A percentile compares a stretch with the other conserved stretches of the same genome.
phyloP scores from a whole-genome alignment of 2,329 filamentous ascomycete species.

The Fusarium armeniacum region DNA sequence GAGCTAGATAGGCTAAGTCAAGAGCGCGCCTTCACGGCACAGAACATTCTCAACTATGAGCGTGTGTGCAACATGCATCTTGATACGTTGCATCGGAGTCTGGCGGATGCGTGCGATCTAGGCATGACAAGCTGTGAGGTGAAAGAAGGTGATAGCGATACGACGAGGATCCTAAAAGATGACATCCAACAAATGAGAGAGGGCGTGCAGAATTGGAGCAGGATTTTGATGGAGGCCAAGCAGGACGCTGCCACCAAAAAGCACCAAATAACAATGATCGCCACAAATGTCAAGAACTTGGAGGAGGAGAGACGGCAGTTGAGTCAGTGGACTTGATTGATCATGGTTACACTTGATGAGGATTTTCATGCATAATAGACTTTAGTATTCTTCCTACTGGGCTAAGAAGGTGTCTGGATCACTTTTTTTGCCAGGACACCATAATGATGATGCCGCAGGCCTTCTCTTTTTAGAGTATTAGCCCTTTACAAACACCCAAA shows the following conservation, averaged over 20 bases:
- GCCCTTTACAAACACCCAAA: too few species aligned
- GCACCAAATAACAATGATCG: constrained; percentile 1
- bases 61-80: constrained; percentile 1
- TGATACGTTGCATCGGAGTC: not conserved
- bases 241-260: not conserved
- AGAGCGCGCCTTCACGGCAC: not conserved
- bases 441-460: not conserved
- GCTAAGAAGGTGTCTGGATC: not conserved
- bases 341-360: not conserved
- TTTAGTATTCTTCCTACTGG: not conserved
- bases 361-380: not conserved
- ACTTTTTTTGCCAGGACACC: not conserved
- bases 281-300: not conserved
- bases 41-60: not conserved
- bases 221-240: constrained; percentile 3
- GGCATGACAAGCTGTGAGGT: not conserved
- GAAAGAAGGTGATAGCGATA: not conserved
- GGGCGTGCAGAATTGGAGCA: constrained; percentile 1
- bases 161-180: not conserved
- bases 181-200: not conserved
- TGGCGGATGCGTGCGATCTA: constrained; percentile 5
- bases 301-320: not conserved
- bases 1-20: not conserved
- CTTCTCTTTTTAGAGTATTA: not conserved
- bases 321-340: constrained; percentile 1